Evolutionary conservation across 2,329 filamentous ascomycete species (phyloP).

Genomic region (Periconia sp.): DNA sequence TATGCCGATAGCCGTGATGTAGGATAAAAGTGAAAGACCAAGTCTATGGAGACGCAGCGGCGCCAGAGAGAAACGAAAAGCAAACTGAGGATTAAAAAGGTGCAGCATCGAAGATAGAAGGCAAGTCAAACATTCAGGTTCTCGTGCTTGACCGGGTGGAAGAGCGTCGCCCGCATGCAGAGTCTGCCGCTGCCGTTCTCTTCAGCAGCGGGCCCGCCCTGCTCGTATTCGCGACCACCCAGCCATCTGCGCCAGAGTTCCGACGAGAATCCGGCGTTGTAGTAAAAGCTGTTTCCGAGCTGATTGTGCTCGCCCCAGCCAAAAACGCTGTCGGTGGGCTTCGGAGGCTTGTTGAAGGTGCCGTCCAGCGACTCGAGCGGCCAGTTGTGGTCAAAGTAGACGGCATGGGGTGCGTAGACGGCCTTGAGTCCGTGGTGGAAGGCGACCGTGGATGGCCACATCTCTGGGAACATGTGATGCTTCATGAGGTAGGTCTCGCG

Average conservation of each 20-base stretch:
- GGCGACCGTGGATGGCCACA: conserved; percentile 76
- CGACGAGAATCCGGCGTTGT: conserved; percentile 56
- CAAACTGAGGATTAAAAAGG: conserved; percentile 32
- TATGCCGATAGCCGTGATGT: conserved; percentile 23
- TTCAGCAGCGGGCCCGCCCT: conserved; percentile 49
- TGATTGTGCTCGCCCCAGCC: conserved; percentile 60
- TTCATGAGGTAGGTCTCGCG: conserved; percentile 75
- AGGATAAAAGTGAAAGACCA: conserved; percentile 13
- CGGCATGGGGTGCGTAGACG: conserved; percentile 77
- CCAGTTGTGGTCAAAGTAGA: conserved; percentile 81
- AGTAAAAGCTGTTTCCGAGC: conserved; percentile 58
- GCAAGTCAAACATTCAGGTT: conserved; percentile 42
- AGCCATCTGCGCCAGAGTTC: conserved; percentile 58
- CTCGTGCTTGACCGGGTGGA: conserved; percentile 58
- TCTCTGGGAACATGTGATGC: conserved; percentile 77
- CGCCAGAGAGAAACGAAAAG: conserved; percentile 22
- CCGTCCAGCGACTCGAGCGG: conserved; percentile 53
- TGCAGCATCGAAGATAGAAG: conserved; percentile 23
- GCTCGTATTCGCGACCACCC: conserved; percentile 54
- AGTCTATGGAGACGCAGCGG: conserved; percentile 30
- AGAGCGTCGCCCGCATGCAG: conserved; percentile 53
- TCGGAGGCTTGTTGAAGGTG: conserved; percentile 56
- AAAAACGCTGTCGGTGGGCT: conserved; percentile 54
- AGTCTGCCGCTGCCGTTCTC: conserved; percentile 54
- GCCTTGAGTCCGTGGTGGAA: conserved; percentile 81